These are phyloP conservation scores for Amaranthus cruentus DNA, from an alignment of 148 eudicot species.

Conservation along the genomic window DNA sequence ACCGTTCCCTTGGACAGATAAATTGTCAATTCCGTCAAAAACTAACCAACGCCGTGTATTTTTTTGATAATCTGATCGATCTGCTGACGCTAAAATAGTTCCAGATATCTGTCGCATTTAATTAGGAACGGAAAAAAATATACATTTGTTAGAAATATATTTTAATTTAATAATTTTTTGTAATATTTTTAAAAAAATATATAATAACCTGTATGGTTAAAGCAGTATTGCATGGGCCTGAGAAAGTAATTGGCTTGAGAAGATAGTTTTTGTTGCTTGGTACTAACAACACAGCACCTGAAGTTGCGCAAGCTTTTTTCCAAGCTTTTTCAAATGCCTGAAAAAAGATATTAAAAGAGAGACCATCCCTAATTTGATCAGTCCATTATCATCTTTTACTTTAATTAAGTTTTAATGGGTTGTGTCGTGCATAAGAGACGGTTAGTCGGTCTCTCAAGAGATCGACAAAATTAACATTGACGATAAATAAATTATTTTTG, in stretches of 20 bases:
- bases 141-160: neutral
- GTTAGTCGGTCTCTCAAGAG: too few species aligned
- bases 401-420: too few species aligned
- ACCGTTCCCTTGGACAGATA: conserved; percentile 58
- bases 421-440: too few species aligned
- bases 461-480: too few species aligned
- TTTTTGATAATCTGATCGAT: conserved; percentile 39
- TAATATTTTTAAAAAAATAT: too few species aligned
- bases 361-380: too few species aligned
- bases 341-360: neutral
- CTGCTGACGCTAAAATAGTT: conserved; percentile 43
- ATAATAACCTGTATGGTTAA: conserved; percentile 41
- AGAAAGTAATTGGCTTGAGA: conserved; percentile 49
- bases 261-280: conserved; percentile 43
- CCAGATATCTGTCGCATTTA: conserved; percentile 46
- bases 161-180: too few species aligned
- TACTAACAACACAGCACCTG: conserved; percentile 28
- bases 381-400: too few species aligned
- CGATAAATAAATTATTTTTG: too few species aligned
- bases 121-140: too few species aligned
- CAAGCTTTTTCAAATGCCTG: conserved; percentile 72
- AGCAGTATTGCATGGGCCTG: conserved; percentile 57
- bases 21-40: conserved; percentile 34
- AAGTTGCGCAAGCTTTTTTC: conserved; percentile 52
- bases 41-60: conserved; percentile 50